Base-by-base conservation (phyloP, 148 eudicot species). In the Linanthus parryae region DNA sequence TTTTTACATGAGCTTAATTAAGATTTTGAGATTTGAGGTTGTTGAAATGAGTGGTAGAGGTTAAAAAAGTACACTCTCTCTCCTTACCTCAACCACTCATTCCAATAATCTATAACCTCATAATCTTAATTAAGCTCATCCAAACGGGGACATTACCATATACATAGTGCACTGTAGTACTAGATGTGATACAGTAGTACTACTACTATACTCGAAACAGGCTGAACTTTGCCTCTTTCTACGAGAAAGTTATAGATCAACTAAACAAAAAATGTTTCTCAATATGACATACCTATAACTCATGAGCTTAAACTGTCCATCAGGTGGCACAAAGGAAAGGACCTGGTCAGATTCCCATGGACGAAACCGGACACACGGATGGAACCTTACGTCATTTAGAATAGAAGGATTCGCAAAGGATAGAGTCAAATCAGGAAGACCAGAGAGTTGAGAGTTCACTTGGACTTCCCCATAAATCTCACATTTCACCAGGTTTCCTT, bases 251-350 rank as follows among this genome's bases (percentile, higher is more conserved):
- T 8, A n/a, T n/a, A 21, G 24, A 22, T 21, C n/a, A 20, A 3
- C 11, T 28, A 41, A 52, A 30, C 41, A 13, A 6, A 22, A 19
- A 5, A 41, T 10, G 18, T 16, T 19, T 37, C 19, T 4, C 11
- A 44, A 62, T 30, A 24, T 16, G 29, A 54, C 71, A 28, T 24
- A 84, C 98, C 98, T 92, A 77, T 92, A 92, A 57, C 88, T 83
- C 98, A 92, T 83, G 71, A 92, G 87, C 88, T 92, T 92, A 64
- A 92, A 92, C 31, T 76, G 67, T 65, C 98, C 96, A 73, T 92
- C 95, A 35, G 98, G 96, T 56, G 98, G 98, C 41, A 87, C 94
- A 70, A 92, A 92, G 8, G 98, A 92, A 45, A 92, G 66, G 50
- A 84, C 61, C 61, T 92, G 96, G 52, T 73, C 50, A 0, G 96